These are phyloP conservation scores for Rhypophila decipiens DNA, from an alignment of 495 filamentous ascomycete species.

Conservation along the genomic window DNA sequence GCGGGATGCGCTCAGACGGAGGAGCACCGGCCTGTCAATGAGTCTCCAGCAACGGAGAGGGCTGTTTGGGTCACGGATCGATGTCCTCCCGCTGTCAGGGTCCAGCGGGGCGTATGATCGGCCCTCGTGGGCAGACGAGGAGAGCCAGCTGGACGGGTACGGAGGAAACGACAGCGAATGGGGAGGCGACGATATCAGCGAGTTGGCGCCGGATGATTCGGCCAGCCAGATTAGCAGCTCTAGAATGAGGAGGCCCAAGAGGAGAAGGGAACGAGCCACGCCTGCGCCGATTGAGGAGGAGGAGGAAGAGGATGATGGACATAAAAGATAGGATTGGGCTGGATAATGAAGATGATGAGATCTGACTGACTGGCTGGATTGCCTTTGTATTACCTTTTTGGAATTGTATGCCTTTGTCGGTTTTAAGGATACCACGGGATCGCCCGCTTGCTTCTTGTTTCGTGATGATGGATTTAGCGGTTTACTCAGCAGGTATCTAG, in stretches of 20 bases:
- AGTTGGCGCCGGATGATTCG: constrained; percentile 65
- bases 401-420: too few relatives aligned
- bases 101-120: constrained; percentile 35
- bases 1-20: constrained; percentile 69
- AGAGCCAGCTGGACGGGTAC: constrained; percentile 40
- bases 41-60: constrained; percentile 64
- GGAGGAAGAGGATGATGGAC: constrained; percentile 17
- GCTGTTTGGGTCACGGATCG: constrained; percentile 18
- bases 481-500: too few relatives aligned
- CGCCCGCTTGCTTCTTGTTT: too few relatives aligned
- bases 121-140: constrained; percentile 41
- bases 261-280: constrained; percentile 67
- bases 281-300: constrained; percentile 85
- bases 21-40: constrained; percentile 71
- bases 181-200: constrained; percentile 63
- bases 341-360: too few relatives aligned
- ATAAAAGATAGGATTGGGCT: neutral
- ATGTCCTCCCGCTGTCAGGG: constrained; percentile 36
- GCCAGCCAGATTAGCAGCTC: constrained; percentile 86
- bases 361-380: too few relatives aligned
- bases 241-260: constrained; percentile 61
- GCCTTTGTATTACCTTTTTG: too few relatives aligned
- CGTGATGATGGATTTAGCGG: too few relatives aligned
- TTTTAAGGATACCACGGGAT: too few relatives aligned
- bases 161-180: constrained; percentile 51